These are phyloP conservation scores for Chaetomium strumarium DNA, from an alignment of 2,329 filamentous ascomycete species.

Conservation along the genomic window DNA sequence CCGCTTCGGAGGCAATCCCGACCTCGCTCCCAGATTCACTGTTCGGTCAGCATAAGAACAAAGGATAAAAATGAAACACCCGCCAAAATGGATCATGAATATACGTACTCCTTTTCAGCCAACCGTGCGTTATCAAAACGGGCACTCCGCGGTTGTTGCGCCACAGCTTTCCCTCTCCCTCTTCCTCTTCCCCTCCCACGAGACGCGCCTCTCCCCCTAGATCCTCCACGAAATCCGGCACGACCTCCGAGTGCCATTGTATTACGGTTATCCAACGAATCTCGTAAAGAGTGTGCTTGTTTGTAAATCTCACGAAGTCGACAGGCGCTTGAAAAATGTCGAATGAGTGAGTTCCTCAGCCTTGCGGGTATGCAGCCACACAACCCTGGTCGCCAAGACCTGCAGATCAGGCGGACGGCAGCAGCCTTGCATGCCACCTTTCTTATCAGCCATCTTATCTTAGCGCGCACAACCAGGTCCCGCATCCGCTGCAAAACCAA, in stretches of 20 bases:
- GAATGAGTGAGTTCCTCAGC: conserved; percentile 29
- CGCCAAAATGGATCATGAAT: too few relatives aligned
- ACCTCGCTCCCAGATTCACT: conserved; percentile 21
- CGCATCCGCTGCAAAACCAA: conserved; percentile 33
- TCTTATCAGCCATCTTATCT: conserved; percentile 42
- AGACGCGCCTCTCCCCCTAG: conserved; percentile 20
- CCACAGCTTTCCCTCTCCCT: conserved; percentile 23
- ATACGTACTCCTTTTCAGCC: conserved; percentile 38
- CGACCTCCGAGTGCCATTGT: conserved; percentile 31
- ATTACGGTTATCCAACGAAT: not conserved
- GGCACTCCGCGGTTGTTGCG: conserved; percentile 17
- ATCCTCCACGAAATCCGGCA: conserved; percentile 22
- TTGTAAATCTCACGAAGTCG: not conserved
- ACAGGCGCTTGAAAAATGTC: conserved; percentile 28
- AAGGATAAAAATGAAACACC: too few relatives aligned
- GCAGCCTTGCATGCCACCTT: conserved; percentile 21
- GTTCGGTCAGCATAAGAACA: conserved; percentile 1
- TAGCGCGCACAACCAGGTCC: conserved; percentile 49
- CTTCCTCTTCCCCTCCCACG: conserved; percentile 26
- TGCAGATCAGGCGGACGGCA: not conserved
- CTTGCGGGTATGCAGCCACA: conserved; percentile 26
- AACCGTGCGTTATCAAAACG: conserved; percentile 43
- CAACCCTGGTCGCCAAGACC: conserved; percentile 6
- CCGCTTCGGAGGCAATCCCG: conserved; percentile 17
- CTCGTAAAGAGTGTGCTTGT: not conserved